A percentile compares a stretch with the other conserved stretches of the same genome.
Conservation (phyloP, 2,329 filamentous ascomycete species). For the Apiospora kogelbergensis region DNA sequence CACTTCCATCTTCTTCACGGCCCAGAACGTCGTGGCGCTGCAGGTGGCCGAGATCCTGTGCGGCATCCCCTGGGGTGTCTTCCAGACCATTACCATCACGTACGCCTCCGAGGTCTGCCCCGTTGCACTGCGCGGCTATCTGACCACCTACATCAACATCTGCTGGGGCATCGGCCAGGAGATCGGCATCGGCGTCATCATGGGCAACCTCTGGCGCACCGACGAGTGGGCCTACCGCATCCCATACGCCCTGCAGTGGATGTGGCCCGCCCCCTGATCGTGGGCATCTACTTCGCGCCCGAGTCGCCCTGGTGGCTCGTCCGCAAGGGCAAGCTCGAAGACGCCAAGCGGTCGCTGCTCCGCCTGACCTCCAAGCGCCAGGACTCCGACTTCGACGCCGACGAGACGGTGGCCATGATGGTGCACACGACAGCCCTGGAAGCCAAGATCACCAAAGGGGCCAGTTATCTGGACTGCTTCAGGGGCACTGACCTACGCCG, state of each 20-base stretch:
- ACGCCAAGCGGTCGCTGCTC: constrained; percentile 65
- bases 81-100: constrained; percentile 59
- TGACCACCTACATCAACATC: constrained; percentile 74
- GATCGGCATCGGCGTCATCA: constrained; percentile 72
- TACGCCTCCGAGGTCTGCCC: constrained; percentile 75
- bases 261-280: constrained; percentile 68
- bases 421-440: constrained; percentile 83
- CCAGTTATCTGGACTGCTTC: constrained; percentile 82
- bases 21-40: constrained; percentile 56
- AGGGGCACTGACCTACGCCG: constrained; percentile 74
- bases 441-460: constrained; percentile 70
- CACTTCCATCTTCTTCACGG: constrained; percentile 65
- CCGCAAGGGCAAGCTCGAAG: constrained; percentile 60
- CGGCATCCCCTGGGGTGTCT: constrained; percentile 62
- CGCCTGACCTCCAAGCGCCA: constrained; percentile 61
- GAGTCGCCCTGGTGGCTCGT: constrained; percentile 79
- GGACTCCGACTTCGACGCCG: constrained; percentile 73
- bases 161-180: constrained; percentile 78
- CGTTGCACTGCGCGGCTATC: constrained; percentile 65
- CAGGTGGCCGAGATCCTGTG: constrained; percentile 63
- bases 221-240: constrained; percentile 68
- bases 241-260: constrained; percentile 75
- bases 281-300: constrained; percentile 67
- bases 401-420: constrained; percentile 91
- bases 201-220: constrained; percentile 61